Base-by-base conservation (phyloP, 768 basidiomycete species). In the Suillus decipiens region DNA sequence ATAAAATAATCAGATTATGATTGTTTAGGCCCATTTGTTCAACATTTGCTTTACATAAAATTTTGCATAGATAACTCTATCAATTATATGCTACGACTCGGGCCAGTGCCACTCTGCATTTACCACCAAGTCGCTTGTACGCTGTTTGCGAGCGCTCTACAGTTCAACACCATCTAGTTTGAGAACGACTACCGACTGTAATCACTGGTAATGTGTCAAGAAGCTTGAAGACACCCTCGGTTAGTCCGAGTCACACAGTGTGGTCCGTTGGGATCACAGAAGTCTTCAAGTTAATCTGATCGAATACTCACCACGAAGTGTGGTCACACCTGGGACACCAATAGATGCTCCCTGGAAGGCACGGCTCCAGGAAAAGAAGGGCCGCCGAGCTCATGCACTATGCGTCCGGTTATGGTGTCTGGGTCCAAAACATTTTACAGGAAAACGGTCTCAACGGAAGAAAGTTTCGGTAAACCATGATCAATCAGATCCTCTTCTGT, bases 361-460 rank as follows among this genome's bases (percentile, higher is more conserved):
- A 10, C 60, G n/a, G n/a, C n/a, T n/a, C n/a, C n/a, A 63, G 5
- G 69, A 19, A 67, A 74, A 75, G 8, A 66, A 67, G 0, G 69
- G 53, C 3, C 69, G 67, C 1, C 71, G 5, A 75, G n/a, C 10
- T 9, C 43, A n/a, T n/a, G 43, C 43, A 10, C 10, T 10, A 43
- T n/a, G 62, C 8, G 62, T 68, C 62, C 15, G 70, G 74, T 55
- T 6, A 72, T 72, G 0, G 70, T 69, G 7, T 63, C 65, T 31
- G 72, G 64, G 15, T 61, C 73, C 9, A 68, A 72, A 1, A 66
- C 68, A 11, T 75, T 75, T 11, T 72, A 67, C 9, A 75, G 50
- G 2, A 72, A 67, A 4, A 72, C 33, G 12, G 67, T 74, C 53
- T 69, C 71, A 3, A 74, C 68, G 45, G 51, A 59, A 36, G 70